Base-by-base conservation (phyloP, 2,329 filamentous ascomycete species). In the Colletotrichum lupini region DNA sequence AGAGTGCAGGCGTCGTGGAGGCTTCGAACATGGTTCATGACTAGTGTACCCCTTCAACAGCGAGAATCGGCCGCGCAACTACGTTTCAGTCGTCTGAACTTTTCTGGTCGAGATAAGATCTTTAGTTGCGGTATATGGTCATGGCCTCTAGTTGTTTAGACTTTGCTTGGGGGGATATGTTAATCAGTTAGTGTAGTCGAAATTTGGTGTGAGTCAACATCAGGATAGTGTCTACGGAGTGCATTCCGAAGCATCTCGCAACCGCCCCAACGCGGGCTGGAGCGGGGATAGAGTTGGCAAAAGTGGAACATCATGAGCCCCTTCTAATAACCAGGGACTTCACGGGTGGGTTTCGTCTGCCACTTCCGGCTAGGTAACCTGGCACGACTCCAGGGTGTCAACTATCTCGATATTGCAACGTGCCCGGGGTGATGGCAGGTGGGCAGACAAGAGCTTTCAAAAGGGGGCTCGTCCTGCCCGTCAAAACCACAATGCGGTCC, bases 21-120 rank as follows among this genome's bases (percentile, higher is more conserved):
- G 55, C 22, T n/a, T 37, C n/a, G 56, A 61, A 37, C 70, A 73
- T 59, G 70, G 70, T 70, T 53, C 67, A 73, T 73, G 70, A 73
- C 70, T 73, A 70, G 67, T 61, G 60, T 7, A 61, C 35, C 30
- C 30, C 9, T 26, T 56, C 26, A 16, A 49, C 70, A 37, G 46
- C 42, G 14, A 24, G 66, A 55, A 70, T 24, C 60, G 55, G 37
- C 14, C 49, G 35, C 24, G 42, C 24, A 37, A 26, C 30, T 57
- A 11, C 53, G 30, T 55, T 61, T 65, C 52, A 28, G 26, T 49
- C 46, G 49, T 65, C 60, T 52, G 42, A 65, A 49, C 30, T 19
- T n/a, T n/a, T 60, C n/a, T 16, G 24, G 19, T 28, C 16, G 24
- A 26, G 22, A 57, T 37, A 6, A 24, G 37, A 14, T 14, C 6